Base-by-base conservation (phyloP, 2,329 filamentous ascomycete genomes). In the Emergomyces africanus region DNA sequence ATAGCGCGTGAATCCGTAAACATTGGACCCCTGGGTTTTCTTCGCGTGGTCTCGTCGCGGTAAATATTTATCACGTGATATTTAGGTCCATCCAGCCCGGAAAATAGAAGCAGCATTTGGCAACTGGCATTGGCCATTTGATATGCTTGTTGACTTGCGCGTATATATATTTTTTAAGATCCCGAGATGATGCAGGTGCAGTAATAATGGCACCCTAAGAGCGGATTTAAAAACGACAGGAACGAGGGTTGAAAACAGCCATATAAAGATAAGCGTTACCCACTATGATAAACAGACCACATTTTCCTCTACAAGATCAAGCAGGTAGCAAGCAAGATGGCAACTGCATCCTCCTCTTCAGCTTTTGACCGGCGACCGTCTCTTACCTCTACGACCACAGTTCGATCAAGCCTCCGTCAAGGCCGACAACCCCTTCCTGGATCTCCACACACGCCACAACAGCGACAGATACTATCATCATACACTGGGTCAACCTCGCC, bases 401-500 rank as follows among this genome's bases (percentile, higher is more conserved):
- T 42, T 53, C 57, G 57, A 39, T 50, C 57, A 28, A 53, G 37
- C 53, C 60, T 62, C 49, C 64, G 66, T 56, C 68, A 69, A 50
- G 69, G 61, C 59, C 57, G 70, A 39, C 71, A 71, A 33, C 69
- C 70, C 50, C 62, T 65, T 48, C 63, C 67, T 39, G 64, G 65
- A 42, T 79, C 77, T 60, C 85, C 86, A 54, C 82, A 83, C 64
- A 89, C 87, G 9, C 85, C 81, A 42, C 76, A 70, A 58, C 64
- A 70, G 39, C 83, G 59, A 70, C 80, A 64, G 76, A 81, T 62
- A 70, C 76, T 67, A 72, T 82, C 66, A 69, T 84, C 64, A 39
- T 75, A 71, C 61, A 20, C 54, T 2, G 79, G 79, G 23, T 82
- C 79, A 64, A 81, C 80, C 35, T 85, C 83, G 5, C 81, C 83